Conservation (phyloP, 139 green algal genomes). For the Pedinophyceae sp. region DNA sequence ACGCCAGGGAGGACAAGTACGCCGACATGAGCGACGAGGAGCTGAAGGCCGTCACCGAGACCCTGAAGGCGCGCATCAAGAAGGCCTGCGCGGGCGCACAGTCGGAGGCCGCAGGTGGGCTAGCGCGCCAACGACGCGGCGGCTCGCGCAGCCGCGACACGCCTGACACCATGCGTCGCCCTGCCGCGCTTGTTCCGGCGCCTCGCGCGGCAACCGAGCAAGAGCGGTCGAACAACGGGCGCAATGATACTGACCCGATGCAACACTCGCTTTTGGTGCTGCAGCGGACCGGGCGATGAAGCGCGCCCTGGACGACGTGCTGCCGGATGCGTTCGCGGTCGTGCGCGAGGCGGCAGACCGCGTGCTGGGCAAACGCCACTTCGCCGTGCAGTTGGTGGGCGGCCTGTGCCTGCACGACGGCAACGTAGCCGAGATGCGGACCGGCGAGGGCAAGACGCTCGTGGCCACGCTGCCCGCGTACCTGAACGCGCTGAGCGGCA, state of each 20-base stretch:
- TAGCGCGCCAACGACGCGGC: too few species aligned
- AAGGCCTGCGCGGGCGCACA: too few species aligned
- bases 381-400: slow-evolving; percentile 96
- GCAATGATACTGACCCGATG: too few species aligned
- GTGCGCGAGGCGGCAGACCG: slow-evolving; percentile 78
- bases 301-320: slow-evolving; percentile 58
- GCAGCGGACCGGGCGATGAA: too few species aligned
- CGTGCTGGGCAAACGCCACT: slow-evolving; percentile 86
- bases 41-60: slow-evolving; percentile 57
- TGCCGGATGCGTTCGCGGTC: slow-evolving; percentile 80
- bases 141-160: too few species aligned
- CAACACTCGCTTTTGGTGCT: too few species aligned
- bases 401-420: slow-evolving; percentile 90
- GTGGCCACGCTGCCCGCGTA: slow-evolving; percentile 86
- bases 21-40: slow-evolving; percentile 56
- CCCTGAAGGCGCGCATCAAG: slow-evolving; percentile 43
- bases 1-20: slow-evolving; percentile 61
- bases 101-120: too few species aligned
- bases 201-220: too few species aligned
- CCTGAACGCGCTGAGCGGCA: slow-evolving; percentile 79
- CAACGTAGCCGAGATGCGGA: slow-evolving; percentile 92
- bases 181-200: too few species aligned
- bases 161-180: too few species aligned
- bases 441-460: slow-evolving; percentile 94
- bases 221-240: too few species aligned